Evolutionary conservation across 805 yeast species (phyloP), one percentile per base, ranked within the genome.

Genomic region (Jamesozyma lodderae): DNA sequence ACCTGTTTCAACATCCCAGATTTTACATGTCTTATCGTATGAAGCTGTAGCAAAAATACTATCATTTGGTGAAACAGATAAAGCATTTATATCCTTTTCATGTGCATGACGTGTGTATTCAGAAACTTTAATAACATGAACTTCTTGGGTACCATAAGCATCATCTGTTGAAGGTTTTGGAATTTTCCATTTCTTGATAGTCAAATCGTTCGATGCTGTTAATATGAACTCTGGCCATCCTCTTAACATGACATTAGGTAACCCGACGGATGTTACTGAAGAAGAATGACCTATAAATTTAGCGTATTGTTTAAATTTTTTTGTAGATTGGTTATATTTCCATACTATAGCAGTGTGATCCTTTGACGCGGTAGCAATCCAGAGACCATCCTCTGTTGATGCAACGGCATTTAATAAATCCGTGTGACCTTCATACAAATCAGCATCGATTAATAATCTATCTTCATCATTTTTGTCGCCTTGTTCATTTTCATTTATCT

Each of bases 21-120:
- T 65, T 55, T 92, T 92, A 43, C 83, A 92, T 2, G 88, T 72
- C 53, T 90, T 84, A 60, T 92, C 99, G 57, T 83, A 94, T 10
- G 95, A 83, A 2, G 95, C 97, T 1, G 96, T 81, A 0, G 95
- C 97, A 53, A 92, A 79, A 36, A 72, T 68, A 46, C 79, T 81
- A 60, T 90, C 94, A 53, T 87, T 85, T 14, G 96, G 95, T n/a
- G 96, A 72, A 4, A 92, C 68, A 46, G 87, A 96, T 37, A 92
- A 64, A 2, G 90, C 73, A 53, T 92, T 94, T 43, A 92, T 92
- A 60, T 92, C 96, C 59, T 90, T 92, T 39, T 92, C 97, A 59
- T 92, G 99, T 1, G 96, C 97, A 53, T 88, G 77, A 67, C 96
- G 77, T 0, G 98, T 92, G 60, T 81, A 92, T 38, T 79, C 86